Evolutionary conservation across 116 monocot species (phyloP).

Genomic region (Posidonia oceanica): DNA sequence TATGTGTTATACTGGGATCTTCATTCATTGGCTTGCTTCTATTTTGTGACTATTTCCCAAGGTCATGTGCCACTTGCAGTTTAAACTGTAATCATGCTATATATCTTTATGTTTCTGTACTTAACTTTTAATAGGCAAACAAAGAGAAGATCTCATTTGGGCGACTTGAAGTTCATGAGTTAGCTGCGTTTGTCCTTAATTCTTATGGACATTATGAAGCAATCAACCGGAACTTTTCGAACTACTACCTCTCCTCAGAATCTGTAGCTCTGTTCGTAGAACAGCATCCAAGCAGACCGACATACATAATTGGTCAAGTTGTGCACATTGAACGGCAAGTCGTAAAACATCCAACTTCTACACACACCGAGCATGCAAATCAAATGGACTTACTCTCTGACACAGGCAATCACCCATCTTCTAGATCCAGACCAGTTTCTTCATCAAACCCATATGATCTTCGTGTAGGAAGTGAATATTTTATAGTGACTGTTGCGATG

Average conservation of each 20-base stretch:
- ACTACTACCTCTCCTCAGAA: conserved; percentile 91
- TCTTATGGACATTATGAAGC: conserved; percentile 72
- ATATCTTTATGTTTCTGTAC: neutral
- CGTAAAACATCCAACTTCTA: conserved; percentile 14
- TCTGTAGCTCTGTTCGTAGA: conserved; percentile 86
- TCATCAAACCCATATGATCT: conserved; percentile 49
- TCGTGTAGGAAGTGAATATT: conserved; percentile 83
- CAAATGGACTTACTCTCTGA: conserved; percentile 14
- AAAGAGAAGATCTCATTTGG: conserved; percentile 94
- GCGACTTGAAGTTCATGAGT: conserved; percentile 74
- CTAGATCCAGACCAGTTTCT: neutral
- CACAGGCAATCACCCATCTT: conserved; percentile 10
- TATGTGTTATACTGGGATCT: no score
- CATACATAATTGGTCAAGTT: conserved; percentile 81
- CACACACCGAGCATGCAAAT: conserved; percentile 14
- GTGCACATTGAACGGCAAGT: conserved; percentile 74
- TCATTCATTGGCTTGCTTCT: neutral
- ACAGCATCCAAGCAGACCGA: conserved; percentile 36
- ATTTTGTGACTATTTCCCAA: neutral
- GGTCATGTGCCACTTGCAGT: neutral
- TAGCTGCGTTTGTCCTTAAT: conserved; percentile 81
- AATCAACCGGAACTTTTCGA: conserved; percentile 47
- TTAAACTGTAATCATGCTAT: neutral
- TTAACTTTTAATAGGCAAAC: conserved; percentile 42
- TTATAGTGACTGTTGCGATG: conserved; percentile 92